Base-by-base conservation (phyloP, 148 eudicot genomes). In the Limonium bicolor region DNA sequence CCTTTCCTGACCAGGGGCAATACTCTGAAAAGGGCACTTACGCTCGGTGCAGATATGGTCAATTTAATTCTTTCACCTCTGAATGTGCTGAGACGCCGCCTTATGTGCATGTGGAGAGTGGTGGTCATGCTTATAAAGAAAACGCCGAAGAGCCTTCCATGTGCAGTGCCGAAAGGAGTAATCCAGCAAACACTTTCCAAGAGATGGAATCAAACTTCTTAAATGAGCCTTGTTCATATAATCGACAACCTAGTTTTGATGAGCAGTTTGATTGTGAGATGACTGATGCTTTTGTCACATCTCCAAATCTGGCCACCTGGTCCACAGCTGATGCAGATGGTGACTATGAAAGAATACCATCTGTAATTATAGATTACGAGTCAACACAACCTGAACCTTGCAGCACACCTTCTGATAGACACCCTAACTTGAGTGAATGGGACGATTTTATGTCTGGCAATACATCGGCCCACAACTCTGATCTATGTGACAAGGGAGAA, bases 71-170 rank as follows among this genome's bases (percentile, higher is more conserved):
- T 11, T n/a, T n/a, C n/a, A n/a, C 56, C 9, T 39, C 15, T 21
- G 15, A 32, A 18, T 13, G 22, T 50, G 23, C 31, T 51, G 54
- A 49, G 50, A 20, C 20, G 41, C 37, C 20, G 14, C 25, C 27
- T 10, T 7, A 2, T 21, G 35, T 25, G 18, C 35, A 51, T 26
- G 27, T 35, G 32, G 27, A 53, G n/a, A n/a, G n/a, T n/a, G n/a
- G n/a, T n/a, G n/a, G n/a, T n/a, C n/a, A n/a, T n/a, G n/a, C n/a
- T n/a, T n/a, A n/a, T n/a, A n/a, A n/a, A n/a, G n/a, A n/a, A n/a
- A n/a, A n/a, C n/a, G n/a, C n/a, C n/a, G n/a, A n/a, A n/a, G n/a
- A n/a, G n/a, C n/a, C n/a, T n/a, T n/a, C n/a, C n/a, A n/a, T n/a
- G n/a, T n/a, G n/a, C n/a, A n/a, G n/a, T n/a, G n/a, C n/a, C n/a